phyloP scores from a whole-genome alignment of 2,329 filamentous ascomycete species.

The Botrytis aclada region DNA sequence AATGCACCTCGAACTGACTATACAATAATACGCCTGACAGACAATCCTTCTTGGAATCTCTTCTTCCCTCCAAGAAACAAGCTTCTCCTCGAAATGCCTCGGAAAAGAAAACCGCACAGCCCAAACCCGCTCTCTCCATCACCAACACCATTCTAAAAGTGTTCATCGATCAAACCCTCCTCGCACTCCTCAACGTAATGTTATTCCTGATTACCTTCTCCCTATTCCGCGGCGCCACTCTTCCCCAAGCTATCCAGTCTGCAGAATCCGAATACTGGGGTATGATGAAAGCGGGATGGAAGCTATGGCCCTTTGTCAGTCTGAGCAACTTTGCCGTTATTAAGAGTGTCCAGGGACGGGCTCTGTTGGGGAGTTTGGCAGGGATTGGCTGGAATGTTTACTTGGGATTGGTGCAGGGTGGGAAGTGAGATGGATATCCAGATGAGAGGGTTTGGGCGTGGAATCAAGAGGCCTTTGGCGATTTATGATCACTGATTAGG shows the following conservation, averaged over 20 bases:
- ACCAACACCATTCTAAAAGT: conserved; percentile 34
- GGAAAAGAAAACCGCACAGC: conserved; percentile 25
- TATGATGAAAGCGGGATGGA: conserved; percentile 66
- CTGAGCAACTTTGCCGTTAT: conserved; percentile 66
- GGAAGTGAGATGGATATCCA: not conserved
- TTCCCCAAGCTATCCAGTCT: conserved; percentile 44
- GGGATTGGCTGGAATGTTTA: conserved; percentile 75
- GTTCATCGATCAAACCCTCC: conserved; percentile 60
- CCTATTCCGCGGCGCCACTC: conserved; percentile 41
- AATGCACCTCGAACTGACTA: not conserved
- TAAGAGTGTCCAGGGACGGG: conserved; percentile 67
- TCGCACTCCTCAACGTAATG: conserved; percentile 61
- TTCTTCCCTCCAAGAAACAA: conserved; percentile 61
- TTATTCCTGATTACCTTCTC: conserved; percentile 58
- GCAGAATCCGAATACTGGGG: conserved; percentile 57
- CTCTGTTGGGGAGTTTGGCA: conserved; percentile 67
- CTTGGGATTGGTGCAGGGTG: conserved; percentile 59
- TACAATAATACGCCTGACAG: conserved; percentile 36
- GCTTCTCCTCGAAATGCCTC: not conserved
- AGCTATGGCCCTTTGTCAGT: conserved; percentile 69
- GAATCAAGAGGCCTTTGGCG: not conserved
- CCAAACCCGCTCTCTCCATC: conserved; percentile 45
- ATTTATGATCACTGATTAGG: not conserved
- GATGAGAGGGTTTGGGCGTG: too few relatives aligned
- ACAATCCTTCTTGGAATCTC: conserved; percentile 71